Evolutionary conservation across 805 yeast species (phyloP).

Genomic region (Ogataea degrootiae): DNA sequence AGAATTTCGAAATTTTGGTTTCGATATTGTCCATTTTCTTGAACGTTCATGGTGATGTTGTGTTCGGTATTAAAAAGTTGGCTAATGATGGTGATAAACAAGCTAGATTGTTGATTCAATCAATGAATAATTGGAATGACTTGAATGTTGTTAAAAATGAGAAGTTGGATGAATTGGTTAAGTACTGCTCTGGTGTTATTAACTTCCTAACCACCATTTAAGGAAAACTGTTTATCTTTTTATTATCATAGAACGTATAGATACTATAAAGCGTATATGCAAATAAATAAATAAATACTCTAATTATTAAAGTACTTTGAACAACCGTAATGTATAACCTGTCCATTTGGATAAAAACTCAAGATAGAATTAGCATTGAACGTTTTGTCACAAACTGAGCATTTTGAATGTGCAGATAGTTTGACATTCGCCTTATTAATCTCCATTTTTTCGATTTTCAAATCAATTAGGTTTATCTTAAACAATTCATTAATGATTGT

Average conservation of each 20-base stretch:
- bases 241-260: background rate
- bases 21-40: slow-evolving; percentile 75
- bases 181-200: slow-evolving; percentile 79
- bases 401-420: slow-evolving; percentile 44
- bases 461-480: slow-evolving; percentile 46
- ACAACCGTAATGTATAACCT: slow-evolving; percentile 58
- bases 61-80: slow-evolving; percentile 29
- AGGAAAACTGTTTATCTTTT: background rate
- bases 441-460: slow-evolving; percentile 37
- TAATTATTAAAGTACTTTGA: slow-evolving; percentile 12
- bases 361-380: slow-evolving; percentile 42
- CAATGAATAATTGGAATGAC: slow-evolving; percentile 44
- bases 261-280: background rate
- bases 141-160: slow-evolving; percentile 38
- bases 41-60: slow-evolving; percentile 77
- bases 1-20: slow-evolving; percentile 71
- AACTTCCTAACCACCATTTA: slow-evolving; percentile 47
- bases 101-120: slow-evolving; percentile 28
- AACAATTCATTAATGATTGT: slow-evolving; percentile 44
- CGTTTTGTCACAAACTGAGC: slow-evolving; percentile 54
- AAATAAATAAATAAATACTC: background rate
- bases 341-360: slow-evolving; percentile 40
- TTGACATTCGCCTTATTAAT: slow-evolving; percentile 31
- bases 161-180: slow-evolving; percentile 60
- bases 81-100: slow-evolving; percentile 26